phyloP scores from a whole-genome alignment of 2,329 filamentous ascomycete genomes.

The Paraphoma sp. region DNA sequence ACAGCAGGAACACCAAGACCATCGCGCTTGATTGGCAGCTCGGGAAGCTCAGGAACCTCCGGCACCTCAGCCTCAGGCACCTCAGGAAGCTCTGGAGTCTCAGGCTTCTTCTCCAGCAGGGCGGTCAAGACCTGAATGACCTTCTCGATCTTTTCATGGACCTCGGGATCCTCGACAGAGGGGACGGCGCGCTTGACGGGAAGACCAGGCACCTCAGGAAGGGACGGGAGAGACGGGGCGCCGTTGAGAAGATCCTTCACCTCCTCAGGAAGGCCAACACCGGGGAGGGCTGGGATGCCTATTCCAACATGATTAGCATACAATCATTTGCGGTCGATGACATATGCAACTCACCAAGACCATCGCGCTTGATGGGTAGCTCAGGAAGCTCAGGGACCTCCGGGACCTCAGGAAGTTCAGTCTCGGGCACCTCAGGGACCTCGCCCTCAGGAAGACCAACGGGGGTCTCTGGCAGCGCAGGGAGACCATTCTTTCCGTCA shows the following conservation, averaged over 20 bases:
- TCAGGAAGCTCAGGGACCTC: background rate
- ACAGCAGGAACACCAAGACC: conserved; percentile 1
- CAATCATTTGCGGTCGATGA: background rate
- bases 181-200: background rate
- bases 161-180: background rate
- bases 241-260: background rate
- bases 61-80: background rate
- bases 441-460: background rate
- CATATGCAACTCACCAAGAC: background rate
- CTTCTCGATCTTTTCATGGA: conserved; percentile 2
- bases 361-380: background rate
- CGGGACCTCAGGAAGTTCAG: background rate
- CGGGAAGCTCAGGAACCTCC: background rate
- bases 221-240: background rate
- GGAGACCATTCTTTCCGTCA: background rate
- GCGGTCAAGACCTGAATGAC: conserved; percentile 1
- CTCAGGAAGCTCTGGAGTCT: background rate
- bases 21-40: background rate
- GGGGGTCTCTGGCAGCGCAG: background rate
- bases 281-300: background rate
- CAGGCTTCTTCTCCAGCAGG: background rate
- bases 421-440: background rate
- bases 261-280: background rate
- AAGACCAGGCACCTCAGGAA: background rate
- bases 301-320: background rate